Base-by-base conservation (phyloP, 768 basidiomycete genomes). In the Collybiopsis confluens region DNA sequence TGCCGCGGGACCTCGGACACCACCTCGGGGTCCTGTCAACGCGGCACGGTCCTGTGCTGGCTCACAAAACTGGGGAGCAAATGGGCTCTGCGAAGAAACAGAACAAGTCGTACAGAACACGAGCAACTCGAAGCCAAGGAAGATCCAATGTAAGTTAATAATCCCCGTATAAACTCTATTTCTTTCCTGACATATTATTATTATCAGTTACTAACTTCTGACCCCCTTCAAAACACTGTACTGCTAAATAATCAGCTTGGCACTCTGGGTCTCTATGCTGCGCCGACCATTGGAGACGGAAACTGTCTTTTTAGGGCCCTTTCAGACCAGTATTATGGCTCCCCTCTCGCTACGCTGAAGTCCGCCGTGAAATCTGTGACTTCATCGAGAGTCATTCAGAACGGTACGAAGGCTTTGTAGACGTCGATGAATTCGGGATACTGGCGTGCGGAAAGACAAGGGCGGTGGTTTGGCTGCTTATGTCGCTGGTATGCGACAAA, bases 301-400 rank as follows among this genome's bases (percentile, higher is more conserved):
- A 96, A 95, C 71, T 97, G 93, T 69, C 81, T 97, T 58, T 97
- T 95, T 70, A 86, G 92, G 43, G 91, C 93, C 0, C 77, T 95
- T 52, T 85, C 87, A 43, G 93, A 96, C 70, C 93, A 96, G 67
- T 74, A 92, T 16, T 83, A 86, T 59, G 93, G 93, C 56, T 77
- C 86, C 2, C 85, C 11, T 77, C 82, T 11, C 73, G 77, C 50
- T 92, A 96, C 59, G 68, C 75, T 35, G 77, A 81, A 54, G 76
- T 95, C 21, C 77, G 93, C 44, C 68, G 77, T 58, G 82, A 89
- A 35, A 84, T 95, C 38, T 94, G 91, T 68, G 84, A 90, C 63
- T 92, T 88, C 83, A 86, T 95, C 52, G 80, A 80, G 52, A 59
- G 62, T 2, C 81, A 92, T 66, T 77, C 80, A 45, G 74, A 83